Evolutionary conservation across 345 rosid species (phyloP).

Genomic region (Corymbia maculata): DNA sequence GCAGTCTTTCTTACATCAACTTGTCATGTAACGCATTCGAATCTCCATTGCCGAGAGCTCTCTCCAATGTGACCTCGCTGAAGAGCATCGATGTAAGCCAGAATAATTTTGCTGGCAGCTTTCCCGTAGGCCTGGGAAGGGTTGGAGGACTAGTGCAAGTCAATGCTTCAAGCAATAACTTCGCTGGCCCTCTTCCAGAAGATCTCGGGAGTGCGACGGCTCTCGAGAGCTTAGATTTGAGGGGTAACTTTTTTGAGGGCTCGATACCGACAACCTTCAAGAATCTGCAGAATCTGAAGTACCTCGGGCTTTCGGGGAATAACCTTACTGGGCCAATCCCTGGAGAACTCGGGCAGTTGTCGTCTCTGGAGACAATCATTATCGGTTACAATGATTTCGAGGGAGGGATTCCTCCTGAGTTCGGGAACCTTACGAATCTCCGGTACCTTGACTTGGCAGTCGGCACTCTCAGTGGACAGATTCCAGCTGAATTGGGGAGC

Average conservation of each 20-base stretch:
- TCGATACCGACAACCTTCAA: constrained; percentile 37
- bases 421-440: constrained; percentile 57
- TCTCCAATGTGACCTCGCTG: constrained; percentile 49
- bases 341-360: constrained; percentile 44
- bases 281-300: constrained; percentile 52
- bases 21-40: constrained; percentile 48
- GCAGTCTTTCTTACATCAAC: constrained; percentile 30
- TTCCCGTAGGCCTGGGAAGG: constrained; percentile 73
- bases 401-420: constrained; percentile 59
- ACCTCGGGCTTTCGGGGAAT: constrained; percentile 73
- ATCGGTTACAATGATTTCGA: constrained; percentile 62
- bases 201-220: constrained; percentile 71
- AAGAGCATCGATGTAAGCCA: constrained; percentile 56
- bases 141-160: constrained; percentile 50
- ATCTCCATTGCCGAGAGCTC: constrained; percentile 43
- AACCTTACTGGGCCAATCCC: constrained; percentile 56
- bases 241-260: constrained; percentile 76
- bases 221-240: constrained; percentile 59
- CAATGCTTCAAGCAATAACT: constrained; percentile 82
- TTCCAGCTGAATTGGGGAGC: constrained; percentile 48
- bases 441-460: constrained; percentile 69
- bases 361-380: constrained; percentile 52
- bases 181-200: constrained; percentile 68
- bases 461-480: constrained; percentile 51
- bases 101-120: constrained; percentile 60